Evolutionary conservation across 257 asterid genomes (phyloP).

Genomic region (Solanum tarijense): DNA sequence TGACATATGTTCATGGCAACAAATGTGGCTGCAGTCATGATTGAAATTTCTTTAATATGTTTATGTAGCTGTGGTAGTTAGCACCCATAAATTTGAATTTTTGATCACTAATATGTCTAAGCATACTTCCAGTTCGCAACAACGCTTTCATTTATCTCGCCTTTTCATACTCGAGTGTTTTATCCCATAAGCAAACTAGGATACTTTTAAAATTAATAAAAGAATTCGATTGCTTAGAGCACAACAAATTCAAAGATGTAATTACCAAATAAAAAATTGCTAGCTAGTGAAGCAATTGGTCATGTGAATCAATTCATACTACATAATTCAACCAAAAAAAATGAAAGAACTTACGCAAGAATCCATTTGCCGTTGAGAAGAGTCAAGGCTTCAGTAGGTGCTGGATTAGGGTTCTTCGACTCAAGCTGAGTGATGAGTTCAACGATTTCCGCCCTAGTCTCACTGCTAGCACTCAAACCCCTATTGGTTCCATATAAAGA

Average conservation of each 20-base stretch:
- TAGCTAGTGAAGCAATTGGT: background rate
- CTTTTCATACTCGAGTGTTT: background rate
- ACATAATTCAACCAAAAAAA: background rate
- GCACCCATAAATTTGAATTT: background rate
- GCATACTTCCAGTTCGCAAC: background rate
- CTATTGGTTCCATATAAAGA: slow-evolving; percentile 69
- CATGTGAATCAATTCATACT: background rate
- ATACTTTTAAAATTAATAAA: background rate
- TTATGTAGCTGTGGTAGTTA: background rate
- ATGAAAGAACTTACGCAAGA: slow-evolving; percentile 46
- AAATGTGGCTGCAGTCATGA: background rate
- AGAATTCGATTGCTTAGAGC: background rate
- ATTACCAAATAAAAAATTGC: background rate
- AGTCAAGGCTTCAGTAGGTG: slow-evolving; percentile 73
- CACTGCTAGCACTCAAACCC: slow-evolving; percentile 71
- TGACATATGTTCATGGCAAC: background rate
- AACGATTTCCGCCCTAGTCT: slow-evolving; percentile 75
- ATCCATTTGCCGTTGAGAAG: slow-evolving; percentile 92
- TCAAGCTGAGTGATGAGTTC: slow-evolving; percentile 81
- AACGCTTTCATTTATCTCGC: background rate
- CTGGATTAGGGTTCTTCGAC: slow-evolving; percentile 77
- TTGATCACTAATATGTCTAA: no score
- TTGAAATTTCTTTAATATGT: background rate
- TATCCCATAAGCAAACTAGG: background rate
- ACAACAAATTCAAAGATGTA: background rate